Evolutionary conservation across 2,329 filamentous ascomycete genomes (phyloP), one percentile per base, ranked within the genome.

Genomic region (Sarocladium kiliense): DNA sequence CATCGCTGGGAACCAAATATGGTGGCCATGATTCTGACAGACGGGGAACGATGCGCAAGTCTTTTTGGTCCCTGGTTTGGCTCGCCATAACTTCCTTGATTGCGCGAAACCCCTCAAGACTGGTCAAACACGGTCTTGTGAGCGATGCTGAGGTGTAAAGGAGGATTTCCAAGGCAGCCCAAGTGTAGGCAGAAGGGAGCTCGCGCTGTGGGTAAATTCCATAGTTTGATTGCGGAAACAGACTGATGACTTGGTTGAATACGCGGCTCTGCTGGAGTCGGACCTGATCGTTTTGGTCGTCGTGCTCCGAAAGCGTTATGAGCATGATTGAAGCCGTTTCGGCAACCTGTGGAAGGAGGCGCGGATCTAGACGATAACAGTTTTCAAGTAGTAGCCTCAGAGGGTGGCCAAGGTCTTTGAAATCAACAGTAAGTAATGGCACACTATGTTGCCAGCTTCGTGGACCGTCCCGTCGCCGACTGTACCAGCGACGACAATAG

Each of bases 21-120:
- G 84, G 84, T 10, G 84, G 84, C 84, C 83, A 86, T 2, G 74
- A 75, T 51, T 76, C 72, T 2, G 72, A 69, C 55, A 82, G 74
- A 26, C 80, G 76, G 19, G 67, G 60, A 1, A 78, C 74, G 30
- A 75, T 76, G 32, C 73, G 74, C 14, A 66, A 68, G 65, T 87
- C 84, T 4, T 67, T 68, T 6, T 68, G 63, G 9, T 77, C 79
- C 62, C 84, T 86, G 42, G 74, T 73, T 55, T 79, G 70, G 2
- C 76, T 80, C 6, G 80, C 65, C 55, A 86, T 65, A 2, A 85
- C 79, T 37, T 70, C 61, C 36, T 78, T 74, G 44, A 86, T 79
- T 3, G 81, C 76, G 50, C 72, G 71, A 56, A 85, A 87, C 19
- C 79, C 79, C 1, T 62, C 59, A 32, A 71, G 71, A 57, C 75